Base-by-base conservation (phyloP, 1,139 yeast genomes). In the Diutina siamensis region DNA sequence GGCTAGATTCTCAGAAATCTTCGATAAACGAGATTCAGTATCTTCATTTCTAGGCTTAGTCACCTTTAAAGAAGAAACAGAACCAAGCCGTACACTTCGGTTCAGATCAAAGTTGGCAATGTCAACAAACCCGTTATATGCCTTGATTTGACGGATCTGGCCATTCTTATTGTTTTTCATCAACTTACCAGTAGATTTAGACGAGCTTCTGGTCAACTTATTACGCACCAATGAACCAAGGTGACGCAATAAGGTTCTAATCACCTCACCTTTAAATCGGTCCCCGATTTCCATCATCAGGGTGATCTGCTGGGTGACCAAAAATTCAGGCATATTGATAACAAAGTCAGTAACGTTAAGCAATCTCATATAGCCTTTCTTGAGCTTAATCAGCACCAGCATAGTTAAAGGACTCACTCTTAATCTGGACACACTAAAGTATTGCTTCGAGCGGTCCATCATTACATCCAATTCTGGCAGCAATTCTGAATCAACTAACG, bases 271-370 rank as follows among this genome's bases (percentile, higher is more conserved):
- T 55, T 79, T 77, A 41, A 82, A 52, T 42, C 69, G 57, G 54
- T 73, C 62, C 1, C 80, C 66, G 34, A 82, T 57, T 48, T 82
- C 88, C 45, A 72, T 58, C 38, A 72, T 54, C 2, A 83, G 77
- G 60, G 80, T 63, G 1, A 80, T 65, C 54, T 67, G 65, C 51
- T 73, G 68, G 21, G 62, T 60, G 45, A 81, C 72, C 7, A 56
- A 53, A 45, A 81, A 62, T 25, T 67, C 70, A 0, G 87, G 88
- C 48, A 82, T 59, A 25, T 65, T 64, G 44, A 82, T 62, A 15
- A 68, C 62, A 51, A 83, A 78, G 52, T 77, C 71, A 33, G 76
- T 71, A 3, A 83, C 87, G 56, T 82, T 82, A 47, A 80, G 68
- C 48, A 80, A 55, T 49, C 81, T 64, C 55, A 66, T 68, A 35